Evolutionary conservation across 306 rosid genomes (phyloP), one percentile per base, ranked within the genome.

Genomic region (Mimosa pudica): DNA sequence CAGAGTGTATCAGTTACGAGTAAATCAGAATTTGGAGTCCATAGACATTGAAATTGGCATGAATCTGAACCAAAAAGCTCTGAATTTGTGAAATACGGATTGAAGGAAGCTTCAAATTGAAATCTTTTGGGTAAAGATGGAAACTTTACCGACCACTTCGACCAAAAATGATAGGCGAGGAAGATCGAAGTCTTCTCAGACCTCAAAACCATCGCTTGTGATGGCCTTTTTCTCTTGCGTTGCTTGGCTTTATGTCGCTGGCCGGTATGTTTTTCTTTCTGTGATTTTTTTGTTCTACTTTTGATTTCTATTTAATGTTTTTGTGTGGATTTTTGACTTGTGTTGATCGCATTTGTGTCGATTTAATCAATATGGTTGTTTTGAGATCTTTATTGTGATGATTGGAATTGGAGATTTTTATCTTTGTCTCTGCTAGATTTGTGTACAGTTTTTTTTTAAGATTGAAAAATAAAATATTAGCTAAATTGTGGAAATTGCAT

Each of bases 181-280:
- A 81, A 88, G 99, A 91, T 93, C 98, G 70, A 95, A 93, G 90
- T 80, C 87, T 48, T 77, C 79, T 74, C 93, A 75, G 54, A 81
- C 94, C 16, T 91, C 97, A 1, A 95, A 86, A 44, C 93, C 99
- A 8, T 91, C 99, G 1, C 85, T 95, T 20, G 35, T 95, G 32
- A 52, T 93, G 85, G 98, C 97, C 35, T 88, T 95, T 85, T 90
- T 91, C 88, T 95, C 99, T 35, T 95, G 99, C 77, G 89, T 95
- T 38, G 99, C 99, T 48, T 95, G 99, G 99, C 99, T 95, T 36
- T 95, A 95, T 82, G 98, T 95, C 54, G 98, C 98, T 24, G 99
- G 99, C 79, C 86, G 98, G 99, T 95, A 18, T 52, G 77, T 52
- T 3, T 57, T 10, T 54, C 18, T 49, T 61, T 32, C 54, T 38